Evolutionary conservation across 768 basidiomycete species (phyloP), one percentile per base, ranked within the genome.

Genomic region (Nidularia pulvinata): DNA sequence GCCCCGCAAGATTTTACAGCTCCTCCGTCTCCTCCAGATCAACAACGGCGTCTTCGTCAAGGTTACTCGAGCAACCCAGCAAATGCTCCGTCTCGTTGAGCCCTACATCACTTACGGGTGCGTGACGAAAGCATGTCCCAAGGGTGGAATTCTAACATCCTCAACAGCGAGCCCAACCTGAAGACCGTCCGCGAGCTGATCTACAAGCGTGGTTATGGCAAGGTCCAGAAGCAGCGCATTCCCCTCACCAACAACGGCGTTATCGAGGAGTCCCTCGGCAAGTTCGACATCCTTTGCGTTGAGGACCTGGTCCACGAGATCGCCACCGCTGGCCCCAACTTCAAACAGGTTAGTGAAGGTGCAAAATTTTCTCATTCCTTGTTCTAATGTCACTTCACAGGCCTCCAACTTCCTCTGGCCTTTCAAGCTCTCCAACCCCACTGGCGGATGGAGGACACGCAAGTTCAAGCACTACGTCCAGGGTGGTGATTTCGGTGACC

Each of bases 141-240:
- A 30, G 0, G 25, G 25, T 30, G 25, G 25, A 30, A 30, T 30
- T 30, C 25, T 30, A 4, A 30, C 25, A 30, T 30, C 48, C 37
- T 51, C 46, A 11, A 10, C 58, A 94, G 93, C 75, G 94, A 96
- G 75, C 91, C 94, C 54, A 98, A 98, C 80, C 80, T 98, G 64
- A 98, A 98, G 74, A 88, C 94, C 42, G 88, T 98, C 69, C 94
- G 96, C 59, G 95, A 97, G 73, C 78, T 99, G 60, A 87, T 98
- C 78, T 98, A 98, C 89, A 99, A 99, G 84, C 93, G 97, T 59
- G 97, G 97, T 53, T 98, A 98, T 69, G 97, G 96, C 71, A 98
- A 98, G 81, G 87, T 98, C 72, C 73, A 93, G 83, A 96, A 93
- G 78, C 95, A 98, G 73, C 91, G 97, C 69, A 91, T 99, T 66